Base-by-base conservation (phyloP, 495 filamentous ascomycete genomes). In the Daldinia bambusicola region DNA sequence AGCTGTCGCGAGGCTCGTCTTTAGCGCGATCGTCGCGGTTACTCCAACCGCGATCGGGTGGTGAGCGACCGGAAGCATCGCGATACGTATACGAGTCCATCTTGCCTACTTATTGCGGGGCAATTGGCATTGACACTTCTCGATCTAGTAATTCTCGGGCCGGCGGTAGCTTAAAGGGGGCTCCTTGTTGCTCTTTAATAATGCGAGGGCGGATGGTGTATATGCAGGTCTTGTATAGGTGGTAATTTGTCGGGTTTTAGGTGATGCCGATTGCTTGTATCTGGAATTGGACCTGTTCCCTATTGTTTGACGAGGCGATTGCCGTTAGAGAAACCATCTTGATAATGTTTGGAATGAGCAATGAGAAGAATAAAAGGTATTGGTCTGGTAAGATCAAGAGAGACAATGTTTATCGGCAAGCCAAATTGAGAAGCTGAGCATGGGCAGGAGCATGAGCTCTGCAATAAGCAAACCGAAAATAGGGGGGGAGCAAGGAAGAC, bases 301-400 rank as follows among this genome's bases (percentile, higher is more conserved):
- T 76, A 78, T 78, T 83, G 80, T 84, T 83, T 83, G 80, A 77
- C 80, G 76, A 79, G 76, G 80, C 82, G 79, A 80, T 83, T 83
- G 80, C 77, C 74, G 83, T 85, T 85, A 85, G 83, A 85, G 78
- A 66, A 77, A 78, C 74, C 74, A 80, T 76, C 75, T 56, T 78
- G 68, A 76, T 38, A 62, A 70, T 67, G 70, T 71, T 68, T 69
- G 73, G 58, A 71, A 60, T 74, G 66, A 75, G 75, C 73, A 71
- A 71, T 76, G 66, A 74, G 63, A 67, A 67, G 48, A 66, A 73
- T 70, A 67, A 72, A 71, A 72, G 57, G 58, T 66, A 48, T 61
- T 67, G 57, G 60, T 70, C 55, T 76, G 67, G 67, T 40, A 72
- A 77, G 64, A 67, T 56, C 69, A 68, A 26, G 63, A 55, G 63